Percentiles rank a stretch among this genome's conserved stretches.
These are phyloP conservation scores for Artemisia annua DNA, from an alignment of 129 eudicot genomes.

Conservation along the genomic window DNA sequence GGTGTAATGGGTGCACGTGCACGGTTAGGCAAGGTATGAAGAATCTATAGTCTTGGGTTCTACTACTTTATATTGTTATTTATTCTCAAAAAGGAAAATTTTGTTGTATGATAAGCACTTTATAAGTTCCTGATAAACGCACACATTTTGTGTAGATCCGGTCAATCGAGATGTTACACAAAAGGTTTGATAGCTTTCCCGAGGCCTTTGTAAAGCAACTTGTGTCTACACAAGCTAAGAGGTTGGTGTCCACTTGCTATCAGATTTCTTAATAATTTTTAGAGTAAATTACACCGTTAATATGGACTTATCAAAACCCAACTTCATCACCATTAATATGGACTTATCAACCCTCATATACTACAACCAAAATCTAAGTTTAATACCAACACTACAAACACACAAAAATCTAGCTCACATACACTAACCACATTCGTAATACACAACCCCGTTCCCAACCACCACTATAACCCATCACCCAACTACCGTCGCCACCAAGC, in stretches of 20 bases:
- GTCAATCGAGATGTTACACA: constrained; percentile 93
- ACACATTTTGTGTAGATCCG: constrained; percentile 61
- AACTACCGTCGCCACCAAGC: too few relatives aligned
- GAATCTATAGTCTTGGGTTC: constrained; percentile 4
- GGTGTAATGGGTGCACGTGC: constrained; percentile 99
- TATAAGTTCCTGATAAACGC: constrained; percentile 16
- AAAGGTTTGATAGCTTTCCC: constrained; percentile 95
- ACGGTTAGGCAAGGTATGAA: constrained; percentile 89
- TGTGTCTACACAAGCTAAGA: constrained; percentile 66
- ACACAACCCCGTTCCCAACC: too few relatives aligned
- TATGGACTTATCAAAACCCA: too few relatives aligned
- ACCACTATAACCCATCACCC: too few relatives aligned
- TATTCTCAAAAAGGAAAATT: not conserved
- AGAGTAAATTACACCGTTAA: not conserved
- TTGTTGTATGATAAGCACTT: not conserved
- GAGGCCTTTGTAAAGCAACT: constrained; percentile 90
- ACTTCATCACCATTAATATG: too few relatives aligned
- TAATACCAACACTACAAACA: too few relatives aligned
- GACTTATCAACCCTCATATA: too few relatives aligned
- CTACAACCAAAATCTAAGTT: too few relatives aligned
- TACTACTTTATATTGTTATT: not conserved
- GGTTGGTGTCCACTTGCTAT: constrained; percentile 35
- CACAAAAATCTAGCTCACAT: too few relatives aligned
- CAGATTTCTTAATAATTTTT: not conserved
- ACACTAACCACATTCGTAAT: too few relatives aligned